Base-by-base conservation (phyloP, 2,329 filamentous ascomycete genomes). In the Gremmenia infestans region DNA sequence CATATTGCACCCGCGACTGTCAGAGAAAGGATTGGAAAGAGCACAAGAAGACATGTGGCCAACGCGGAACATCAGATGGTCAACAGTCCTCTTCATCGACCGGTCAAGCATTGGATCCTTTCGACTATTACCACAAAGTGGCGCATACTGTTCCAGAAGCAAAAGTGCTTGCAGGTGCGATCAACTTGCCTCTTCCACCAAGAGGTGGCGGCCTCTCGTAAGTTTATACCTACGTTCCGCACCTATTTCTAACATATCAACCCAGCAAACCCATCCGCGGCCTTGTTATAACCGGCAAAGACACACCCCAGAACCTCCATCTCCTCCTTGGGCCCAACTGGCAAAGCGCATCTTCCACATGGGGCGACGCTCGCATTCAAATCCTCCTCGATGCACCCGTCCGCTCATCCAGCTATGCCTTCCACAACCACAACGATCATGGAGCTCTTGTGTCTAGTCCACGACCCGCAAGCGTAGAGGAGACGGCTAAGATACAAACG, bases 1-100 rank as follows among this genome's bases (percentile, higher is more conserved):
- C 52, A 23, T 69, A 69, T 57, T 68, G 66, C 52, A 58, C 59
- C 17, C 53, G 43, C 23, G 53, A 62, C 7, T 69, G 67, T 53
- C 65, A 66, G 49, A 61, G 57, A 39, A 53, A 57, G 25, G 48
- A 67, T 52, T 67, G 60, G 60, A 58, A 57, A 47, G n/a, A 57
- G 32, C 67, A 69, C 57, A 66, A 67, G 55, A 45, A 19, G 17
- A 45, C 55, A 19, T 68, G 65, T 54, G 54, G 53, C 5, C 50
- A 61, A 15, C 4, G 37, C 55, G 50, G 5, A 19, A 53, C 25
- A 56, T 49, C 37, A 17, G 37, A 39, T 39, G 37, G 37, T n/a
- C 37, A 39, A 17, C 37, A 39, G 37, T 39, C 37, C 37, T 39
- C 37, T 39, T 39, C 37, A 17, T n/a, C 14, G n/a, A 39, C 37